A percentile compares a stretch with the other conserved stretches of the same genome.
Evolutionary conservation across 2,329 filamentous ascomycete species (phyloP).

Genomic region (Fusarium metavorans): DNA sequence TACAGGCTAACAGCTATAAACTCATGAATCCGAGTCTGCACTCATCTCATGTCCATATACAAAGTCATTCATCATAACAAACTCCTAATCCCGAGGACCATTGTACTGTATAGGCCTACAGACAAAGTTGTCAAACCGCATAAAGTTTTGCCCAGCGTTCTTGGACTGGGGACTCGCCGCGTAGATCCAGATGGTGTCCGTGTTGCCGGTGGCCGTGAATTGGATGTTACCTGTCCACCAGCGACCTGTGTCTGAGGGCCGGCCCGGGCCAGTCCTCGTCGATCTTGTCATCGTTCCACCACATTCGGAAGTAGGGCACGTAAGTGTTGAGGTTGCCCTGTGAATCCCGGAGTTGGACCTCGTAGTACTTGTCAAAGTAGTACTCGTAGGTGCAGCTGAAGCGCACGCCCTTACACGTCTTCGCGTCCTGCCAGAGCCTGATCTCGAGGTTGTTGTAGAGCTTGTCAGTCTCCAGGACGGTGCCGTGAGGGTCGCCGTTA

Average conservation of each 20-base stretch:
- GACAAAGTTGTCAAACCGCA: conserved; percentile 9
- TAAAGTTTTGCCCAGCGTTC: neutral
- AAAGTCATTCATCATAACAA: neutral
- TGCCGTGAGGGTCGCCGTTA: neutral
- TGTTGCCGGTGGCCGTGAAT: neutral
- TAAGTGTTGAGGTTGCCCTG: neutral
- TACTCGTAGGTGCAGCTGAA: conserved; percentile 13
- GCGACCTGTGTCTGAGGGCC: neutral
- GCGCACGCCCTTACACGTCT: conserved; percentile 5
- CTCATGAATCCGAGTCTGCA: neutral
- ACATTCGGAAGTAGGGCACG: conserved; percentile 7
- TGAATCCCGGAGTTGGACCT: neutral
- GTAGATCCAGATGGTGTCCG: conserved; percentile 7
- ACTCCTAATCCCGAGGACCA: neutral
- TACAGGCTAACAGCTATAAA: neutral
- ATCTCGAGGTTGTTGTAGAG: neutral
- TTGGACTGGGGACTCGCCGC: conserved; percentile 3
- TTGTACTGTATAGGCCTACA: conserved; percentile 4
- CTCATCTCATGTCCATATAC: neutral
- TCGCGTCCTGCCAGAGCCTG: neutral
- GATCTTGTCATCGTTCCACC: conserved; percentile 8
- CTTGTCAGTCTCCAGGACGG: neutral
- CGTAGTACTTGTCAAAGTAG: conserved; percentile 10
- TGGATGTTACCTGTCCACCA: neutral
- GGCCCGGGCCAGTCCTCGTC: neutral